Base-by-base conservation (phyloP, 306 rosid species). In the Ochetophila trinervis region DNA sequence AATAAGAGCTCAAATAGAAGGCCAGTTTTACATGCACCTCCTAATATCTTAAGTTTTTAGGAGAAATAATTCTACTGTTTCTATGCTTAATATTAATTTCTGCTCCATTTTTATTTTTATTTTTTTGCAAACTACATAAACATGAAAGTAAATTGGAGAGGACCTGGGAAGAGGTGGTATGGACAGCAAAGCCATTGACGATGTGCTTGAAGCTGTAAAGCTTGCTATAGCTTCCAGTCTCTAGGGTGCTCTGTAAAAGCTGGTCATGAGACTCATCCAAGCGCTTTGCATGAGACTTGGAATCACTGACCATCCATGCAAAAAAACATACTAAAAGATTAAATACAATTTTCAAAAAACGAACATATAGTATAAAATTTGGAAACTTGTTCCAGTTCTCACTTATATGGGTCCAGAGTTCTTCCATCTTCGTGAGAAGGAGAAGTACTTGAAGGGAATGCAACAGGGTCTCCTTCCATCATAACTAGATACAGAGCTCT, bases 121-220 rank as follows among this genome's bases (percentile, higher is more conserved):
- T 5, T 12, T 17, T 63, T 5, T 3, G 11, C 3, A 23, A 13
- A 13, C 16, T 3, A 3, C 49, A 8, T 24, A 51, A 2, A 19
- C 7, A 21, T 32, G 15, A 56, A 32, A 8, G 11, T 57, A 10
- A 10, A 3, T 32, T 15, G 51, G 5, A 20, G 68, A 42, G 60
- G 59, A 90, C 97, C 92, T 89, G 89, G 11, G 96, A 90, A 74
- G 83, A 83, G n/a, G 84, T 86, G 60, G 94, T 84, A 76, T 86
- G 87, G 23, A 93, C 75, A 14, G 99, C 76, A 55, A 90, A 90
- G 27, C 96, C 99, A 62, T 86, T 93, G 24, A 86, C 54, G 6
- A 83, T 36, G 74, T 93, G 88, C 62, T 80, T 84, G 80, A 76
- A 93, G 74, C 94, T 87, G 66, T 82, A 76, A 42, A 93, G 88